phyloP scores from a whole-genome alignment of 129 eudicot genomes.

The Artemisia annua region DNA sequence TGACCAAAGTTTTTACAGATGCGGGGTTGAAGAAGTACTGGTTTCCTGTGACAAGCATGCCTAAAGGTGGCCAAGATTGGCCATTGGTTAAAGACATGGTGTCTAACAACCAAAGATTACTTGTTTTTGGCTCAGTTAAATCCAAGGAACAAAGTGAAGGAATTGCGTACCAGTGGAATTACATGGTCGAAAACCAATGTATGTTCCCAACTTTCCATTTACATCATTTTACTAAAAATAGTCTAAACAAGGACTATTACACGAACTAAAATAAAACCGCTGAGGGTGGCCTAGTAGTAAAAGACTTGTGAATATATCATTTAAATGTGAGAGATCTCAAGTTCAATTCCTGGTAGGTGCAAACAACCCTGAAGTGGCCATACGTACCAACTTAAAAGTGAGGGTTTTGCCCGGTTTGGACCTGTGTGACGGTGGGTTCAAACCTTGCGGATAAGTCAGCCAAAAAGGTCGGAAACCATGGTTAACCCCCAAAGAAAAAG shows the following conservation, averaged over 20 bases:
- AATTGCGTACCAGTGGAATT: slow-evolving; percentile 95
- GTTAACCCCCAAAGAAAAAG: too few relatives aligned
- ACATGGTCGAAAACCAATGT: slow-evolving; percentile 97
- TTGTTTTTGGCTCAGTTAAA: slow-evolving; percentile 71
- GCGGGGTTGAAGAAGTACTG: slow-evolving; percentile 83
- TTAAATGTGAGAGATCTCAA: too few relatives aligned
- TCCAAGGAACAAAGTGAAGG: slow-evolving; percentile 82
- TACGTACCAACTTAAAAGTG: too few relatives aligned
- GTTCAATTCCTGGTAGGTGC: too few relatives aligned
- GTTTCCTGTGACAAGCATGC: slow-evolving; percentile 83
- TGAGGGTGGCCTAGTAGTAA: too few relatives aligned
- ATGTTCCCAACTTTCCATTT: slow-evolving; percentile 28
- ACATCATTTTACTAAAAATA: neutral
- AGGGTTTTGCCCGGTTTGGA: too few relatives aligned
- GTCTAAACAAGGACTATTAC: neutral
- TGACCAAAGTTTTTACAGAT: slow-evolving; percentile 75
- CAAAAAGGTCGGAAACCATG: too few relatives aligned
- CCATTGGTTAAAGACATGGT: slow-evolving; percentile 87
- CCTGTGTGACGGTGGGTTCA: too few relatives aligned
- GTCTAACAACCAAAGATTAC: slow-evolving; percentile 68
- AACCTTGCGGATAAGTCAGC: too few relatives aligned
- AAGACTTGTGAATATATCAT: too few relatives aligned
- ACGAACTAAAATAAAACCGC: too few relatives aligned
- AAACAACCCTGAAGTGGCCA: too few relatives aligned
- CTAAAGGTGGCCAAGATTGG: slow-evolving; percentile 80